phyloP scores from a whole-genome alignment of 306 rosid genomes.

The Lupinus albus region DNA sequence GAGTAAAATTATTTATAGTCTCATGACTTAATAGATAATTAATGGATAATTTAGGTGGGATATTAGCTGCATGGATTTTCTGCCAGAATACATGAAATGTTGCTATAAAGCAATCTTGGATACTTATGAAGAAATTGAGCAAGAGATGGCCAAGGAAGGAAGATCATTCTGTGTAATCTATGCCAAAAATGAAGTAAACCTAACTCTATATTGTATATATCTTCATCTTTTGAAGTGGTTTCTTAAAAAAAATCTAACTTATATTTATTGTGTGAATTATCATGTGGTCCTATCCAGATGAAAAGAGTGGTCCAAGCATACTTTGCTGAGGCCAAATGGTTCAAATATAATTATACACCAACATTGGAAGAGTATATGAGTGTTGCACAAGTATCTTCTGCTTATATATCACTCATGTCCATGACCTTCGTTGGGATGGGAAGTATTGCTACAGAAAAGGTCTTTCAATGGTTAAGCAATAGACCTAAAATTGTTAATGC shows the following conservation, averaged over 20 bases:
- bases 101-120: constrained; percentile 20
- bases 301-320: background rate
- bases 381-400: background rate
- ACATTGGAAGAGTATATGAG: background rate
- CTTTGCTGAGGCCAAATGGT: background rate
- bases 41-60: constrained; percentile 14
- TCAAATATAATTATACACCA: background rate
- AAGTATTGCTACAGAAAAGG: constrained; percentile 9
- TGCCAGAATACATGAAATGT: constrained; percentile 14
- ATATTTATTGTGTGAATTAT: background rate
- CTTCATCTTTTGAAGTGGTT: too few relatives aligned
- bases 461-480: constrained; percentile 38
- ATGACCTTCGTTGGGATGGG: background rate
- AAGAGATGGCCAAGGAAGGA: constrained; percentile 33
- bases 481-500: constrained; percentile 37
- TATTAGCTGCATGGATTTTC: background rate
- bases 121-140: constrained; percentile 33
- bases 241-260: background rate
- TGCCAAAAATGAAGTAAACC: constrained; percentile 36
- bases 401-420: background rate
- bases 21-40: background rate
- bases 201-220: too few relatives aligned
- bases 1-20: background rate
- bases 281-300: background rate
- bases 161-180: constrained; percentile 16